Conservation (phyloP, 495 filamentous ascomycete genomes). For the Trichoderma asperelloides region DNA sequence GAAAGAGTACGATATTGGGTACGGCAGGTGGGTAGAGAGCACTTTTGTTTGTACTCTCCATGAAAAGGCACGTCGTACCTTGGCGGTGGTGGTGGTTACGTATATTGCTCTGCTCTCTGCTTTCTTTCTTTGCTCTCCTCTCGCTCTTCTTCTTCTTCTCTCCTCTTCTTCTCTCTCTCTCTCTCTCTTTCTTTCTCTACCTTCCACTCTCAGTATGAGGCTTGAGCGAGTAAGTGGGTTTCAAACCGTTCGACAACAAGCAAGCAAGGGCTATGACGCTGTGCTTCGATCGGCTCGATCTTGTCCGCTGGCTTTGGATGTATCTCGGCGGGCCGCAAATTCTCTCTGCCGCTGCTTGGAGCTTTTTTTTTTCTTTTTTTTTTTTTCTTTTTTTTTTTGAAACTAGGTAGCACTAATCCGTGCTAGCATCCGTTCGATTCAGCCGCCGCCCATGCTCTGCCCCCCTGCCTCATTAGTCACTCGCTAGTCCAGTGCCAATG, state of each 20-base stretch:
- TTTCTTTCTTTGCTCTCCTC: background rate
- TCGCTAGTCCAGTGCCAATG: background rate
- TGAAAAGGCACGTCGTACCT: background rate
- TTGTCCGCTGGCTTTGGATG: background rate
- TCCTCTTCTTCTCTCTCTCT: background rate
- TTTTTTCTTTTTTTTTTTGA: background rate
- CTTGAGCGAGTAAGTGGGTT: background rate
- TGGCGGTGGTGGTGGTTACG: background rate
- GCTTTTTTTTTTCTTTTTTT: background rate
- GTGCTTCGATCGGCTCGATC: background rate
- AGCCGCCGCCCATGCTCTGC: background rate
- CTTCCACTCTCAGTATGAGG: background rate
- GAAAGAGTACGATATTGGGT: background rate
- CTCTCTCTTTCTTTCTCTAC: background rate
- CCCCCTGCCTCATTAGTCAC: constrained; percentile 3
- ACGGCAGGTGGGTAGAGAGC: background rate
- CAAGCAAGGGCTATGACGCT: background rate
- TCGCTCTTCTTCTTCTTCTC: background rate
- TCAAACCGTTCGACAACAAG: background rate
- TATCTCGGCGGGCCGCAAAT: background rate
- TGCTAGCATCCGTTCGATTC: background rate
- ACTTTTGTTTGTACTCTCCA: background rate
- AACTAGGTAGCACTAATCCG: background rate
- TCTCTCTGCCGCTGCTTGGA: background rate
- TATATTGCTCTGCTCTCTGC: background rate